Conservation (phyloP, 768 basidiomycete species). For the Russula foetens region DNA sequence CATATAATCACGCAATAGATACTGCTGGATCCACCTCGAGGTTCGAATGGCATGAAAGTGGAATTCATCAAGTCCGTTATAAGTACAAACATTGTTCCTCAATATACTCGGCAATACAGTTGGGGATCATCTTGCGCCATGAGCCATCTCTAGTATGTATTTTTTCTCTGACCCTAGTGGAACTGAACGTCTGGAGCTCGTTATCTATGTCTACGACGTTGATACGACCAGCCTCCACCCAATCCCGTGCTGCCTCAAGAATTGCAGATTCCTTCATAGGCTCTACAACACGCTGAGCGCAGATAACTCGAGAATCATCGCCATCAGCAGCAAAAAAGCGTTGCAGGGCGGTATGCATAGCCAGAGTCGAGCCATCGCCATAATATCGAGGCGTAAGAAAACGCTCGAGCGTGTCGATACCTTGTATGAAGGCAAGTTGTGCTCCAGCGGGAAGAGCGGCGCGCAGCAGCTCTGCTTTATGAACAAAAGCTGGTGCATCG, state of each 20-base stretch:
- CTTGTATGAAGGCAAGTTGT: constrained; percentile 64
- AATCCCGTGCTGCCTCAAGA: constrained; percentile 36
- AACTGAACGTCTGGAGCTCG: constrained; percentile 53
- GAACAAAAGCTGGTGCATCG: constrained; percentile 83
- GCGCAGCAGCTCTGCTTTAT: constrained; percentile 59
- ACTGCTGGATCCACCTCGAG: background rate
- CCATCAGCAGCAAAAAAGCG: constrained; percentile 50
- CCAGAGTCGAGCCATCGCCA: constrained; percentile 28
- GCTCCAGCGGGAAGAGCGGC: constrained; percentile 39
- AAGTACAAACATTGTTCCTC: constrained; percentile 38
- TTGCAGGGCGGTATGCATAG: constrained; percentile 49
- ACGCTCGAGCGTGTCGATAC: constrained; percentile 79
- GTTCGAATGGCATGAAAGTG: background rate
- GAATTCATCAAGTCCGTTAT: background rate
- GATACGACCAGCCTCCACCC: constrained; percentile 45
- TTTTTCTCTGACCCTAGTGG: constrained; percentile 52
- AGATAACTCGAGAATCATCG: constrained; percentile 57
- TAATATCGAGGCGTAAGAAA: constrained; percentile 76
- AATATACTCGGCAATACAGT: constrained; percentile 45
- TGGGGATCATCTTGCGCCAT: constrained; percentile 44
- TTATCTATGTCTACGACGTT: constrained; percentile 54
- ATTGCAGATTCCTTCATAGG: constrained; percentile 25
- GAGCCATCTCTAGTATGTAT: constrained; percentile 28
- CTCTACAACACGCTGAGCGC: constrained; percentile 44
- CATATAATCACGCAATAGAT: background rate